Percentiles rank a stretch among this genome's conserved stretches.
These are phyloP conservation scores for Pseudocercospora ulei DNA, from an alignment of 2,329 filamentous ascomycete species.

Conservation along the genomic window DNA sequence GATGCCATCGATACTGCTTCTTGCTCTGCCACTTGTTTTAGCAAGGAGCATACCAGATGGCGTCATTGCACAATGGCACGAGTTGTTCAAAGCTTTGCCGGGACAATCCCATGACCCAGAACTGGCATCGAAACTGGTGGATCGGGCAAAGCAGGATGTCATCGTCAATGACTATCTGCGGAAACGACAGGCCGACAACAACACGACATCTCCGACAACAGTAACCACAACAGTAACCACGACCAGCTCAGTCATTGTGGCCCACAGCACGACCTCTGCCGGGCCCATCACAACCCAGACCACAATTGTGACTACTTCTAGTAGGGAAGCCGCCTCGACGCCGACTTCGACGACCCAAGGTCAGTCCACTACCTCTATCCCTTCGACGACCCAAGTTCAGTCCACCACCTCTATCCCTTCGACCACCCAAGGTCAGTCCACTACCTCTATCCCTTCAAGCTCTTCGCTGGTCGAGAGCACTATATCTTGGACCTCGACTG, in stretches of 20 bases:
- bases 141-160: slow-evolving; percentile 48
- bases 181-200: slow-evolving; percentile 35
- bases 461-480: slow-evolving; percentile 14
- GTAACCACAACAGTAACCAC: slow-evolving; percentile 24
- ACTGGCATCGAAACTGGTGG: slow-evolving; percentile 54
- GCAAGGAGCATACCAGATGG: slow-evolving; percentile 17
- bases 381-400: slow-evolving; percentile 15
- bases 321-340: slow-evolving; percentile 9
- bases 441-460: slow-evolving; percentile 17
- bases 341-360: slow-evolving; percentile 16
- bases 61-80: slow-evolving; percentile 40
- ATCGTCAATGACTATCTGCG: slow-evolving; percentile 35
- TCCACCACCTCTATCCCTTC: slow-evolving; percentile 15
- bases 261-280: slow-evolving; percentile 26
- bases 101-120: slow-evolving; percentile 51
- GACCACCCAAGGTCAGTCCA: slow-evolving; percentile 20
- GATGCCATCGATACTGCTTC: slow-evolving; percentile 35
- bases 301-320: slow-evolving; percentile 8
- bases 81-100: slow-evolving; percentile 49
- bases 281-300: slow-evolving; percentile 19
- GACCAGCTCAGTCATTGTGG: slow-evolving; percentile 21
- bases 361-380: slow-evolving; percentile 19
- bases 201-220: slow-evolving; percentile 20
- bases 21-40: slow-evolving; percentile 35
- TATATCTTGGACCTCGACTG: slow-evolving; percentile 11